phyloP scores from a whole-genome alignment of 192 early-diverging fungal genomes.

The Jimgerdemannia lactiflua region DNA sequence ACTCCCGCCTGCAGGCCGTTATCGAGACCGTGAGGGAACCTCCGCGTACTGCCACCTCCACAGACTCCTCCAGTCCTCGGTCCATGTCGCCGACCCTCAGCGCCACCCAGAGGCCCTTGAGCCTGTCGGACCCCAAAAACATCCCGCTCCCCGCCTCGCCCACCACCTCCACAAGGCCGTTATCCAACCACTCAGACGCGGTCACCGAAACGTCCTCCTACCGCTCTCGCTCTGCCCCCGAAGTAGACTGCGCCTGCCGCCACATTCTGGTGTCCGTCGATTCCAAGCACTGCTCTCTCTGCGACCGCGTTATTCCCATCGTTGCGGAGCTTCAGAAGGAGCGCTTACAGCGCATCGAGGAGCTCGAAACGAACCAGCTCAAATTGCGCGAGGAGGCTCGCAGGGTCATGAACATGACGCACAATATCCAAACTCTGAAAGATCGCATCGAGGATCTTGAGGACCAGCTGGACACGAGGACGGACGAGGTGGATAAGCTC shows the following conservation, averaged over 20 bases:
- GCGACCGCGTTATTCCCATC: slow-evolving; percentile 25
- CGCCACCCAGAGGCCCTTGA: background rate
- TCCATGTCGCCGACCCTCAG: background rate
- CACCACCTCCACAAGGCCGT: slow-evolving; percentile 4
- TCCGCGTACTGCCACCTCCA: slow-evolving; percentile 26
- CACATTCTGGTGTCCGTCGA: slow-evolving; percentile 20
- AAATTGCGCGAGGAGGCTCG: slow-evolving; percentile 15
- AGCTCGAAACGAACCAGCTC: slow-evolving; percentile 11
- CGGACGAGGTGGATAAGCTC: slow-evolving; percentile 62
- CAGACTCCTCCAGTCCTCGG: background rate
- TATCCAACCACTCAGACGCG: slow-evolving; percentile 2
- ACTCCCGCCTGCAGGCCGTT: slow-evolving; percentile 45
- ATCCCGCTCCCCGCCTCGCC: slow-evolving; percentile 23
- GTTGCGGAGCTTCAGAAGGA: slow-evolving; percentile 26
- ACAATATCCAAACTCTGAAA: slow-evolving; percentile 51
- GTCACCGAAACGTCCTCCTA: background rate
- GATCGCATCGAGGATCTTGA: slow-evolving; percentile 62
- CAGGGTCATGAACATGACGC: slow-evolving; percentile 38
- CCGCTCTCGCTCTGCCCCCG: slow-evolving; percentile 1
- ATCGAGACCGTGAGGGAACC: slow-evolving; percentile 44
- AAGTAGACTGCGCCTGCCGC: slow-evolving; percentile 25
- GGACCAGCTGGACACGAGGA: slow-evolving; percentile 63
- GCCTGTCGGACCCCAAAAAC: slow-evolving; percentile 9
- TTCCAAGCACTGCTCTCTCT: slow-evolving; percentile 17
- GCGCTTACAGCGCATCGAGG: slow-evolving; percentile 14